Conservation (phyloP, 805 yeast genomes). For the Candida coquimbonensis region DNA sequence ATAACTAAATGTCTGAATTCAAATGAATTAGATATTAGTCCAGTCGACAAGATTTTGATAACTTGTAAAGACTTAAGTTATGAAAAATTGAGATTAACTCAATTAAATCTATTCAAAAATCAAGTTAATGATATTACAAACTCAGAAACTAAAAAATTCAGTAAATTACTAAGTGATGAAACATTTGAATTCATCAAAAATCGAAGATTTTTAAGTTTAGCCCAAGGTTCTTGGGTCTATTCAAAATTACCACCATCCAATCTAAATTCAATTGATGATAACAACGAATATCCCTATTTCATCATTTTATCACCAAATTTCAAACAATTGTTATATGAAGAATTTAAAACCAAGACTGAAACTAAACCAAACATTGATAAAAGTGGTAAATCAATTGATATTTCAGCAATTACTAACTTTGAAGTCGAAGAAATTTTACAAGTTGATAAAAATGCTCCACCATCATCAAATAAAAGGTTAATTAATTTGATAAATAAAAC, state of each 20-base stretch:
- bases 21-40: slow-evolving; percentile 12
- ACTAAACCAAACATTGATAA: slow-evolving; percentile 53
- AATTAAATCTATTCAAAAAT: slow-evolving; percentile 37
- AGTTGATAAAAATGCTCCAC: slow-evolving; percentile 36
- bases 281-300: slow-evolving; percentile 30
- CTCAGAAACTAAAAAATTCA: slow-evolving; percentile 39
- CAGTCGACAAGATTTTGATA: slow-evolving; percentile 39
- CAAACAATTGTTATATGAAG: slow-evolving; percentile 52
- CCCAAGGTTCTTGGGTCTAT: slow-evolving; percentile 78
- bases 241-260: slow-evolving; percentile 43
- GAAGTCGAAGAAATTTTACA: slow-evolving; percentile 42
- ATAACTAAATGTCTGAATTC: slow-evolving; percentile 21
- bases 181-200: slow-evolving; percentile 66
- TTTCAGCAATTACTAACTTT: slow-evolving; percentile 44
- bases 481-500: slow-evolving; percentile 53
- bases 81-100: slow-evolving; percentile 46
- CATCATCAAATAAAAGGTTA: slow-evolving; percentile 31
- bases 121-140: slow-evolving; percentile 38
- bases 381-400: slow-evolving; percentile 44
- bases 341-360: slow-evolving; percentile 39
- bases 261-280: slow-evolving; percentile 26
- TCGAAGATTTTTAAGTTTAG: slow-evolving; percentile 63
- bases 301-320: slow-evolving; percentile 63
- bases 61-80: slow-evolving; percentile 37
- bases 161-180: slow-evolving; percentile 43